Evolutionary conservation across 2,329 filamentous ascomycete genomes (phyloP), one percentile per base, ranked within the genome.

Genomic region (Verticillium albo-atrum): DNA sequence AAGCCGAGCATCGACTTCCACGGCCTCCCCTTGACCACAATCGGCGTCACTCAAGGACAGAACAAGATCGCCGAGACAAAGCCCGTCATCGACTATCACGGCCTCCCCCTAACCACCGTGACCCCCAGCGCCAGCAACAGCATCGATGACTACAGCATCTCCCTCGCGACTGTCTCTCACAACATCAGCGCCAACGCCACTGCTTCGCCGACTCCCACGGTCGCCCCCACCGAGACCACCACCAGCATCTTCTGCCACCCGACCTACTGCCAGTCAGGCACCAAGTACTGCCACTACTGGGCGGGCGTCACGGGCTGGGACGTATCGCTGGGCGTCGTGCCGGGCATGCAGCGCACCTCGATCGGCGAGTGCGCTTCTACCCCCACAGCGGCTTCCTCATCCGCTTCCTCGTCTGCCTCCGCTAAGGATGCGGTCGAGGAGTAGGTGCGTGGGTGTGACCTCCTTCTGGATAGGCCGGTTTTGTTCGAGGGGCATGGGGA

Each of bases 271-370:
- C 71, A 72, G 50, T 65, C 68, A 17, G 61, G 64, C 15, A 68
- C 67, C 3, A 70, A 70, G 3, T 77, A 71, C 69, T 77, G 76
- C 65, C 71, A 74, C 62, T 74, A 70, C 65, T 78, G 74, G 69
- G 68, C 65, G 26, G 75, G 74, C 17, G 62, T 75, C 52, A 76
- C 72, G 6, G 65, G 66, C n/a, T 75, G 68, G 60, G 68, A 77
- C 55, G 60, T 65, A 20, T 67, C 64, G 1, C 63, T 65, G 5
- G 75, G 74, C 0, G 70, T 70, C 5, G 56, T 74, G 15, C 75
- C 75, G 3, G 76, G 74, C 2, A 75, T 76, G 67, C 71, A 68
- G 26, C 66, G 67, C n/a, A 68, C 66, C 2, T 62, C 66, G 3
- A 35, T 77, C 0, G 75, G 75, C 3, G 52, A 60, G 14, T 76